Evolutionary conservation across 1,284 basidiomycete species (phyloP), one percentile per base, ranked within the genome.

Genomic region (Sporisorium scitamineum): DNA sequence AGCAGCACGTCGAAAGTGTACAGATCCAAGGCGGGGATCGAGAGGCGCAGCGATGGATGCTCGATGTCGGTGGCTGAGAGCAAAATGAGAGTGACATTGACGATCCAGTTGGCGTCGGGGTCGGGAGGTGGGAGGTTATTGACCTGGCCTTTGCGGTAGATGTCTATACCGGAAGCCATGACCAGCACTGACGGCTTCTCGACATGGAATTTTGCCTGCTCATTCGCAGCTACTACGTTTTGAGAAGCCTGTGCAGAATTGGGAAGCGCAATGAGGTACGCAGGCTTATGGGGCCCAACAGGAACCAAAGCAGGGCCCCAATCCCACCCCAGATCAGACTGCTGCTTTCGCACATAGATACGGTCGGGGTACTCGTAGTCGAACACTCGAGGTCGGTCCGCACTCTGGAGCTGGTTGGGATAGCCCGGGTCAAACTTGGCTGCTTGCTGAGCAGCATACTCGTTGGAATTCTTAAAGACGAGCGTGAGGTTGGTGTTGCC

Each of bases 321-420:
- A 57, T 83, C 81, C 81, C 81, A 83, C 16, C 81, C 81, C 48
- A 83, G 76, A 60, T 81, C 80, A 14, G 71, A 71, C 64, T 80
- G 78, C 51, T 74, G 73, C 54, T 81, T 82, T 37, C 81, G 65
- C n/a, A 78, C 61, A 70, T 69, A 77, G 64, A 80, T 80, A 16
- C 81, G 64, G 44, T 72, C 55, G 10, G 66, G 67, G 50, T 78
- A 82, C 52, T 76, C 75, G 59, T 80, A 82, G 44, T 61, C 62
- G 8, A 56, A 56, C 34, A 62, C 39, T 2, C 65, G 41, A 8
- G 61, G 50, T 3, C 50, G 50, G 6, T 3, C 27, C 2, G 61
- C 58, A 13, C 31, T 44, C 14, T 68, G 13, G 13, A 57, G 16
- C 48, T 79, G 79, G 14, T 44, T 66, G 0, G 76, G 76, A 22